Evolutionary conservation across 805 yeast species (phyloP), one percentile per base, ranked within the genome.

Genomic region (Cyberlindnera sargentensis): DNA sequence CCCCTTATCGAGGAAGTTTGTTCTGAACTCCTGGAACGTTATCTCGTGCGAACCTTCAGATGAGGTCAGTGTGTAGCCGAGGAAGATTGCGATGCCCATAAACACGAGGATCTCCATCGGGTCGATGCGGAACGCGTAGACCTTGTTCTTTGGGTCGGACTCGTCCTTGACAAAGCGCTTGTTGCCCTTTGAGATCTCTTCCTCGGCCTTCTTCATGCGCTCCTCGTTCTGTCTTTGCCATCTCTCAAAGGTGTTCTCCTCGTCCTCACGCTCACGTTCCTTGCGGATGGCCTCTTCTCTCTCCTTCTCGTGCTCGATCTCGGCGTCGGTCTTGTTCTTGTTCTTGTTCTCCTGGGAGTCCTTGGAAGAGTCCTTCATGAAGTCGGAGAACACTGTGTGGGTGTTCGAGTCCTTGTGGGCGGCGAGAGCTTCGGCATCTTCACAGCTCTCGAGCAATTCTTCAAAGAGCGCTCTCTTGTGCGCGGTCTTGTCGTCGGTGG

Each of bases 11-110:
- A 93, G 70, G 56, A 81, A 82, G 38, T 80, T 72, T 5, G 81
- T 70, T 35, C 87, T 75, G 67, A 93, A 91, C 58, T 91, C 95
- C 67, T 93, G 98, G 83, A 89, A 93, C 3, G 96, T 80, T 46
- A 91, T 71, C 57, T 86, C 89, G 43, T 65, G 63, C 5, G 61
- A 55, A n/a, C 62, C 61, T 31, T 60, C 67, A 23, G 56, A 46
- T 7, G 55, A 53, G 25, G 63, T 53, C 4, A 49, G 37, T 20
- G 64, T 53, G 34, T 60, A 48, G 40, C 60, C 61, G 32, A 67
- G 40, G 33, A 63, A 64, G 1, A 67, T 49, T 7, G 64, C 47
- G 2, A 66, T 50, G n/a, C 61, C 47, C 20, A 63, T 49, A 36
- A 63, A 53, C 20, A 66, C 41, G 4, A 65, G 57, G 15, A 68